Conservation (phyloP, 2,329 filamentous ascomycete genomes). For the Penicillium paneum region DNA sequence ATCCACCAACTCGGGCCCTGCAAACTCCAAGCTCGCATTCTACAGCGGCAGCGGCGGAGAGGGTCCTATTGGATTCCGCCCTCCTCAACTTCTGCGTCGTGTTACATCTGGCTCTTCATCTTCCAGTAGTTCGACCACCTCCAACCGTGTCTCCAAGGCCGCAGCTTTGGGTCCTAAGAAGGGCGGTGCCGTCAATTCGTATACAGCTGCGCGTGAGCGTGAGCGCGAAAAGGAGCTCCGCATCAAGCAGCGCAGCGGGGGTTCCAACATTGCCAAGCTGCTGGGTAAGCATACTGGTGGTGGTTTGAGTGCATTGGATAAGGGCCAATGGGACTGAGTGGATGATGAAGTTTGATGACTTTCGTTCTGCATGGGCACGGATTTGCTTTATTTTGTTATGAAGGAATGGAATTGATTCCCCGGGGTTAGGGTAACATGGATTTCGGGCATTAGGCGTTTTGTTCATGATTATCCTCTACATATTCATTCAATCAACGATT, state of each 20-base stretch:
- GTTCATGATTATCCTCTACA: background rate
- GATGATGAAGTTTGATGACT: background rate
- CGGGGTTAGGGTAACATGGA: background rate
- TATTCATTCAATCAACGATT: background rate
- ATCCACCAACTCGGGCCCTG: conserved; percentile 17
- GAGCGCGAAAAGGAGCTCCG: conserved; percentile 56
- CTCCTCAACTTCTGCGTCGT: conserved; percentile 32
- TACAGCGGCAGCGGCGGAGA: conserved; percentile 23
- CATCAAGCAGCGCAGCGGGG: conserved; percentile 47
- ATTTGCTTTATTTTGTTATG: background rate
- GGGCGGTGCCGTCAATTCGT: conserved; percentile 58
- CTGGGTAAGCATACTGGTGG: conserved; percentile 40
- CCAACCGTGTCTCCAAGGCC: conserved; percentile 29
- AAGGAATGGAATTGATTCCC: background rate
- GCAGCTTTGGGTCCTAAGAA: conserved; percentile 53
- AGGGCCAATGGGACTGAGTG: conserved; percentile 43
- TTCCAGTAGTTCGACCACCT: conserved; percentile 19
- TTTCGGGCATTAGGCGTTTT: background rate
- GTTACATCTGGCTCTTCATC: conserved; percentile 31
- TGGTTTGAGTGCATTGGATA: conserved; percentile 36
- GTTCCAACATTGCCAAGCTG: conserved; percentile 36
- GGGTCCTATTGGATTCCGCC: conserved; percentile 32
- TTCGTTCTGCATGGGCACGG: background rate
- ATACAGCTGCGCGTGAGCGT: conserved; percentile 53
- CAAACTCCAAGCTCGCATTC: conserved; percentile 35